Conservation (phyloP, 352 stramenopile species). For the Pythium insidiosum region DNA sequence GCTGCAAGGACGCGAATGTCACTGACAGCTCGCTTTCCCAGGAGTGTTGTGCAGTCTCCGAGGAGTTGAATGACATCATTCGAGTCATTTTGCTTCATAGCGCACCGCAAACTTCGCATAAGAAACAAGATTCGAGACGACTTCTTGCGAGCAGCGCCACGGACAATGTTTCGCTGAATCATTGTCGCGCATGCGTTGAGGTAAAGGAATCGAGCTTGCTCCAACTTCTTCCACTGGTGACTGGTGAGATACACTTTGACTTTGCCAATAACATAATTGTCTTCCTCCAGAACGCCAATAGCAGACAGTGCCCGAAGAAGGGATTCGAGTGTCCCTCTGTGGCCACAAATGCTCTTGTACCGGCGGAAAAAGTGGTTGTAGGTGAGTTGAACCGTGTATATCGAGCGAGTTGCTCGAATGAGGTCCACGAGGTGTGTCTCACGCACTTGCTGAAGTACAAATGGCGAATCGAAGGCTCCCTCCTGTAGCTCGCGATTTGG, state of each 20-base stretch:
- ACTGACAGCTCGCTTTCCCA: constrained; percentile 41
- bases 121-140: constrained; percentile 48
- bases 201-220: constrained; percentile 70
- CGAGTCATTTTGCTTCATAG: constrained; percentile 41
- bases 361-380: constrained; percentile 75
- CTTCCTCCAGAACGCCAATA: constrained; percentile 72
- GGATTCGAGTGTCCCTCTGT: constrained; percentile 66
- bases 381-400: constrained; percentile 67
- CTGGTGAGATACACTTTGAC: constrained; percentile 71
- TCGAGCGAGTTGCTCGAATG: constrained; percentile 64
- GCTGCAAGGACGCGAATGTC: constrained; percentile 56
- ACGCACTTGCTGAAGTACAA: constrained; percentile 66
- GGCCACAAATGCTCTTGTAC: constrained; percentile 78
- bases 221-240: constrained; percentile 74
- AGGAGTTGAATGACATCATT: constrained; percentile 60
- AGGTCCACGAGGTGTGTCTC: constrained; percentile 61
- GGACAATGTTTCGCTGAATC: constrained; percentile 80
- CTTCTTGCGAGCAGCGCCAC: constrained; percentile 54
- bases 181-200: constrained; percentile 76
- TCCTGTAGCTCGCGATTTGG: constrained; percentile 56
- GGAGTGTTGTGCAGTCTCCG: constrained; percentile 41
- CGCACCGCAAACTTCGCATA: constrained; percentile 41
- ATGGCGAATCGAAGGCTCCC: constrained; percentile 54
- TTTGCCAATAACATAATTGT: constrained; percentile 68
- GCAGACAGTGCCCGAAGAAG: constrained; percentile 66